A percentile compares a stretch with the other conserved stretches of the same genome.
Evolutionary conservation across 139 green algal genomes (phyloP).

Genomic region (Yamagishiella unicocca): DNA sequence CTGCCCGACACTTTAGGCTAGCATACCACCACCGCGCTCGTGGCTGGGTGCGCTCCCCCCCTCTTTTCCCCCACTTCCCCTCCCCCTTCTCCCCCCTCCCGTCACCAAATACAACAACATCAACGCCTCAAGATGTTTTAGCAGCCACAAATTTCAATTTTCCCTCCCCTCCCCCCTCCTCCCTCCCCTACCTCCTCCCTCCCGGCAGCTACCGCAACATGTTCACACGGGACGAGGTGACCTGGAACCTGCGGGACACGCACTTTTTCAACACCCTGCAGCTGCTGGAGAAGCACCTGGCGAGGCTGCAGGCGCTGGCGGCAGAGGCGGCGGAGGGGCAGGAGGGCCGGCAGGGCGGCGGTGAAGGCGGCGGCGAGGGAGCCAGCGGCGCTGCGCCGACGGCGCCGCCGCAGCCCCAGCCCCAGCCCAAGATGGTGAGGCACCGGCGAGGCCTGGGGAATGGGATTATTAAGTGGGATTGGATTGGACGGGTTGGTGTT

Average conservation of each 20-base stretch:
- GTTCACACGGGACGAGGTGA: slow-evolving; percentile 65
- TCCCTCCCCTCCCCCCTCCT: neutral
- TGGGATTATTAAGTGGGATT: too few relatives aligned
- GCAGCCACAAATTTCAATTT: too few relatives aligned
- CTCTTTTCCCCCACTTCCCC: neutral
- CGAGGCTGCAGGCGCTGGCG: neutral
- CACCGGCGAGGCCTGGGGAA: too few relatives aligned
- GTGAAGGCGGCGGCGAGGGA: too few relatives aligned
- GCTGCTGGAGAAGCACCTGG: slow-evolving; percentile 36
- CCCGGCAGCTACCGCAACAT: slow-evolving; percentile 64
- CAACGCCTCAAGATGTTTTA: too few relatives aligned
- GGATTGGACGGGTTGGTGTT: too few relatives aligned
- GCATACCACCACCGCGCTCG: too few relatives aligned
- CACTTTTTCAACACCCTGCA: slow-evolving; percentile 65
- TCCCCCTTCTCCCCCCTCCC: neutral
- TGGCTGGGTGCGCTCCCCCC: neutral
- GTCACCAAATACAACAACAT: slow-evolving; percentile 66
- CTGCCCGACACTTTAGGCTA: too few relatives aligned
- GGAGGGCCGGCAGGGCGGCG: neutral
- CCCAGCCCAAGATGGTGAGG: neutral
- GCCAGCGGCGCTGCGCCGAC: too few relatives aligned
- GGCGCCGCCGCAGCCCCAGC: too few relatives aligned
- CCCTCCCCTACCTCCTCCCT: neutral
- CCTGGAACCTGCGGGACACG: slow-evolving; percentile 77
- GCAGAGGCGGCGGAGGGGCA: neutral